phyloP scores from a whole-genome alignment of 345 rosid genomes.

The Melastoma malabathricum region DNA sequence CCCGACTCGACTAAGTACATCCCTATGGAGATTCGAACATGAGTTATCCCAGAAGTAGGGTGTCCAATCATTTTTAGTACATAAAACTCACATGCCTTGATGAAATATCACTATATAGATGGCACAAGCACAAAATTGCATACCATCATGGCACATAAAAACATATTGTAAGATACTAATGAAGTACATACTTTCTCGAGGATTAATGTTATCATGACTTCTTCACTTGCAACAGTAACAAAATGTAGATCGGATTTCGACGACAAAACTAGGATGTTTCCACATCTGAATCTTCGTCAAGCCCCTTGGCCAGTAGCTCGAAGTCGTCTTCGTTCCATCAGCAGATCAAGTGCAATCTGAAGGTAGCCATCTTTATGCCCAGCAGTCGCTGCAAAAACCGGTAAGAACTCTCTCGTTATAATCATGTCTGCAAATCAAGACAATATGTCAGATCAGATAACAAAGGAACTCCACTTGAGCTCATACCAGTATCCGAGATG shows the following conservation, averaged over 20 bases:
- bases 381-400: conserved; percentile 56
- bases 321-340: conserved; percentile 69
- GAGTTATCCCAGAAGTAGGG: no score
- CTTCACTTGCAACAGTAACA: conserved; percentile 11
- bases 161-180: no score
- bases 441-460: background rate
- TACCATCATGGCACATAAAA: no score
- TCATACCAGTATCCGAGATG: conserved; percentile 78
- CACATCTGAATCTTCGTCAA: conserved; percentile 52
- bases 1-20: no score
- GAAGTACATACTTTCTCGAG: no score
- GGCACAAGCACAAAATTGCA: no score
- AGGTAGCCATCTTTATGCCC: conserved; percentile 88
- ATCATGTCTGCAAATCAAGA: background rate
- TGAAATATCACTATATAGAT: no score
- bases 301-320: conserved; percentile 53
- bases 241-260: no score
- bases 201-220: no score
- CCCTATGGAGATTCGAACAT: no score
- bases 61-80: no score
- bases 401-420: background rate
- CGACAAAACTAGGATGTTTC: conserved; percentile 36
- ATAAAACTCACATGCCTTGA: no score
- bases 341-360: conserved; percentile 65
- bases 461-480: background rate